Conservation (phyloP, 306 rosid species). For the Amphicarpaea edgeworthii region DNA sequence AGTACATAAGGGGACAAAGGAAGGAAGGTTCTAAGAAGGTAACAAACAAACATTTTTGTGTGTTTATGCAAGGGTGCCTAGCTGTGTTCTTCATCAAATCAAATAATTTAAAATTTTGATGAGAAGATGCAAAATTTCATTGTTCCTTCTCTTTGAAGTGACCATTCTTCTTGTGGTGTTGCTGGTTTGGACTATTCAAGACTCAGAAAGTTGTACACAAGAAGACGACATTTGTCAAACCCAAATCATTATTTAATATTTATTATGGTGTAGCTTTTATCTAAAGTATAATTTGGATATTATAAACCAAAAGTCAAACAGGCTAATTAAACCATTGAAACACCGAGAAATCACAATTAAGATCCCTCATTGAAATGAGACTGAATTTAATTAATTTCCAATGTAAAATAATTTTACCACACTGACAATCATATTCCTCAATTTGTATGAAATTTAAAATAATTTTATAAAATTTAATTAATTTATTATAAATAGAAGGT, state of each 20-base stretch:
- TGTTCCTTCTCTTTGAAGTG: neutral
- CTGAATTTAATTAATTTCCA: too few species aligned
- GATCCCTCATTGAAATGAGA: too few species aligned
- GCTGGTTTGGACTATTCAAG: neutral
- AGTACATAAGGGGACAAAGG: neutral
- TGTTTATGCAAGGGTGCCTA: neutral
- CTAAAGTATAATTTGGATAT: neutral
- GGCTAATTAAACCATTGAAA: too few species aligned
- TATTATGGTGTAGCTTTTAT: neutral
- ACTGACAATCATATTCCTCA: too few species aligned
- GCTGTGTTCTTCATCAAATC: neutral
- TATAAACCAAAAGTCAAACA: neutral
- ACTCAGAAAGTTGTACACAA: too few species aligned
- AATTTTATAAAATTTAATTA: too few species aligned
- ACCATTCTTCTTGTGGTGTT: neutral
- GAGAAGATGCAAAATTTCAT: neutral
- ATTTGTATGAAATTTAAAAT: too few species aligned
- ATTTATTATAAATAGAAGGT: too few species aligned
- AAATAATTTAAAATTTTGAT: neutral
- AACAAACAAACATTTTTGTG: neutral
- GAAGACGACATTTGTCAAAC: neutral
- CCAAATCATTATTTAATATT: neutral
- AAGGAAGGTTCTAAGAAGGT: constrained; percentile 21
- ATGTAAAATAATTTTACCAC: too few species aligned
- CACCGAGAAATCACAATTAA: too few species aligned